A percentile compares a stretch with the other conserved stretches of the same genome.
Conservation (phyloP, 2,329 filamentous ascomycete species). For the Fusarium burgessii region DNA sequence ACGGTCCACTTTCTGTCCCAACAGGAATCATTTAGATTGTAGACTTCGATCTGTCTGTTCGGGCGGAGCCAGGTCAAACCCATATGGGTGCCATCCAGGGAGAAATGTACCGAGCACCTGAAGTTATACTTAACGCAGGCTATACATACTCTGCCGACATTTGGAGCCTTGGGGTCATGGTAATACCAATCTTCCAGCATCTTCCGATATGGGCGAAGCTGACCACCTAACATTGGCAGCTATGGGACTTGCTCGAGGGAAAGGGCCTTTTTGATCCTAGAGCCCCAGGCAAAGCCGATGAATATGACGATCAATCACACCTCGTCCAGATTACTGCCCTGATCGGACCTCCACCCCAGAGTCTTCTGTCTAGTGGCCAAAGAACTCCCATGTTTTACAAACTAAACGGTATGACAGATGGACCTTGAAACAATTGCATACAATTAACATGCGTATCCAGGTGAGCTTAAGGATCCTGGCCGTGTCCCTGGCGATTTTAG, state of each 20-base stretch:
- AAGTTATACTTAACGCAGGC: conserved; percentile 39
- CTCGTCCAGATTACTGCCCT: conserved; percentile 20
- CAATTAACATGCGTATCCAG: neutral
- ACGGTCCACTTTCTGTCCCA: conserved; percentile 26
- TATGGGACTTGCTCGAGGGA: conserved; percentile 27
- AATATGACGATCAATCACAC: conserved; percentile 20
- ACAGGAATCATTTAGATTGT: conserved; percentile 35
- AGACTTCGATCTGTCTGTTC: conserved; percentile 37
- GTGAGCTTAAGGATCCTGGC: conserved; percentile 37
- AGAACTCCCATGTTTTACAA: neutral
- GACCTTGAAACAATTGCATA: neutral
- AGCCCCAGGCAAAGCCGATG: neutral
- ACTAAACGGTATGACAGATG: neutral
- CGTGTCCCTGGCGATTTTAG: conserved; percentile 35
- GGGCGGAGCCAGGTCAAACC: neutral
- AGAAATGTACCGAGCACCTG: conserved; percentile 36
- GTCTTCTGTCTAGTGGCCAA: neutral
- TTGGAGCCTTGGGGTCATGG: conserved; percentile 46
- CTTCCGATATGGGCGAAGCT: conserved; percentile 16
- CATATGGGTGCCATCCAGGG: conserved; percentile 32
- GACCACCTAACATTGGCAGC: neutral
- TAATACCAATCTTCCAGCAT: conserved; percentile 34
- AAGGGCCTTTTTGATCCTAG: conserved; percentile 14
- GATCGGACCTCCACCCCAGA: neutral
- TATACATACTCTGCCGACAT: conserved; percentile 40